phyloP scores from a whole-genome alignment of 2,329 filamentous ascomycete species.

The Talaromyces sp. region DNA sequence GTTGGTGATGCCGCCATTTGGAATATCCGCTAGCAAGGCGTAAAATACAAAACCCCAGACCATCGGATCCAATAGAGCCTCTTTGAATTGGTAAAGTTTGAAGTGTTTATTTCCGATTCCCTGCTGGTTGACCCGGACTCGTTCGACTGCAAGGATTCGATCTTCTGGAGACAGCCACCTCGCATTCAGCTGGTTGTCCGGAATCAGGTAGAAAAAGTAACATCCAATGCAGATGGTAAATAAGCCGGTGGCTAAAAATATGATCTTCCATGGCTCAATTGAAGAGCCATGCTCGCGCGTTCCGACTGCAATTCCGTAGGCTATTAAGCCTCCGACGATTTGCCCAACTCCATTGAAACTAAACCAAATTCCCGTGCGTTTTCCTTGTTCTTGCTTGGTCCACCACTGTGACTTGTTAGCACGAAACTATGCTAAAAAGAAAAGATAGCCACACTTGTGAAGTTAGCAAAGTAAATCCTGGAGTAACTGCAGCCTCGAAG shows the following conservation, averaged over 20 bases:
- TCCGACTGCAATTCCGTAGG: conserved; percentile 60
- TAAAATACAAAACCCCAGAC: conserved; percentile 59
- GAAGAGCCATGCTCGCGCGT: conserved; percentile 50
- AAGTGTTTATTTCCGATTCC: conserved; percentile 68
- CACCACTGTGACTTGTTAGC: conserved; percentile 53
- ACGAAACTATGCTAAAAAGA: neutral
- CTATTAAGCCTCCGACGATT: conserved; percentile 59
- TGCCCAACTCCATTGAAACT: conserved; percentile 62
- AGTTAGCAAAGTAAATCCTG: conserved; percentile 64
- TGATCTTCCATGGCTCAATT: conserved; percentile 63
- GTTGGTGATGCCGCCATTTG: conserved; percentile 57
- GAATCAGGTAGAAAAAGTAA: conserved; percentile 50
- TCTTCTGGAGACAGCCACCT: conserved; percentile 63
- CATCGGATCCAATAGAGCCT: conserved; percentile 55
- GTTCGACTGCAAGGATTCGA: conserved; percentile 63
- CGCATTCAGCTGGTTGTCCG: conserved; percentile 58
- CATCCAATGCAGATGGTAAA: conserved; percentile 48
- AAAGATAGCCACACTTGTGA: conserved; percentile 38
- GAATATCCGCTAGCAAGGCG: conserved; percentile 53
- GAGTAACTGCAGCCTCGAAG: conserved; percentile 65
- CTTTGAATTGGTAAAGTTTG: conserved; percentile 61
- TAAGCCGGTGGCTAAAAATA: conserved; percentile 53
- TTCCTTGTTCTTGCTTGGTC: conserved; percentile 63
- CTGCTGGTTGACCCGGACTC: conserved; percentile 69
- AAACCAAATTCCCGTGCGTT: conserved; percentile 63